phyloP scores from a whole-genome alignment of 371 early-diverging fungal genomes.

The Zopfochytrium polystomum region DNA sequence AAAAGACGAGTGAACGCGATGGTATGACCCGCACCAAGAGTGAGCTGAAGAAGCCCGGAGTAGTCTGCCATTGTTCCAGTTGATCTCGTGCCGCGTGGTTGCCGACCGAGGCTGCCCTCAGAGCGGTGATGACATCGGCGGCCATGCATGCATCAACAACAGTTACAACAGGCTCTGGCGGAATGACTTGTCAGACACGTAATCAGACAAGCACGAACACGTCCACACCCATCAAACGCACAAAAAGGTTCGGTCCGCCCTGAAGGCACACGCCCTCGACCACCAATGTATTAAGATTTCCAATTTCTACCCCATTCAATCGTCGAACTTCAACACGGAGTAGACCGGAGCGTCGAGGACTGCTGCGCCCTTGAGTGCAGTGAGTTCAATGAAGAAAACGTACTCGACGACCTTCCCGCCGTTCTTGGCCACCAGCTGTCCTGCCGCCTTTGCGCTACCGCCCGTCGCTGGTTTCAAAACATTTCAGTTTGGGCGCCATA shows the following conservation, averaged over 20 bases:
- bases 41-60: conserved; percentile 4
- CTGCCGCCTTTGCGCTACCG: conserved; percentile 81
- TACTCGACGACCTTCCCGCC: conserved; percentile 78
- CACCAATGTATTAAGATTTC: no score
- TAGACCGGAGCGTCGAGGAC: conserved; percentile 80
- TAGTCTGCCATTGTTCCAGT: not conserved
- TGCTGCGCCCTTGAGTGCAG: conserved; percentile 74
- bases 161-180: no score
- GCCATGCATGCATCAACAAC: no score
- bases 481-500: no score
- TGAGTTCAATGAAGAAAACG: conserved; percentile 88
- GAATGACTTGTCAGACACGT: no score
- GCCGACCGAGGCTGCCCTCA: not conserved
- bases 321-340: conserved; percentile 72
- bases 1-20: no score
- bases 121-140: not conserved
- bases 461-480: no score
- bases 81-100: conserved; percentile 6
- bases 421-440: conserved; percentile 71
- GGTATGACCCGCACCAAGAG: conserved; percentile 4
- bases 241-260: no score
- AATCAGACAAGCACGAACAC: no score
- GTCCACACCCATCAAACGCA: no score
- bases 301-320: conserved; percentile 25
- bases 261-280: no score